phyloP scores from a whole-genome alignment of 1,139 yeast species.

The Scheffersomyces segobiensis region DNA sequence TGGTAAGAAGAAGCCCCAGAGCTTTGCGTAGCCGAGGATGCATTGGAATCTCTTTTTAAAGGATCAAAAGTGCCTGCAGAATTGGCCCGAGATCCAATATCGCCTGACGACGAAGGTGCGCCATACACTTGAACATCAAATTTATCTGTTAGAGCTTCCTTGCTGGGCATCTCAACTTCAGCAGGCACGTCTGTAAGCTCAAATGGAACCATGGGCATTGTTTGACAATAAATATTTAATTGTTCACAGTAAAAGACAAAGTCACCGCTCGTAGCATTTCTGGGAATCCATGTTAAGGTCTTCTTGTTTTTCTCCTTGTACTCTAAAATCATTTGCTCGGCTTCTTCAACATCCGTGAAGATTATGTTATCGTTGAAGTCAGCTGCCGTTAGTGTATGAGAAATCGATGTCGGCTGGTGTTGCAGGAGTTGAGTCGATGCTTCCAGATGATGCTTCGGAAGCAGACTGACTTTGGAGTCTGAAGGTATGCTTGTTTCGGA shows the following conservation, averaged over 20 bases:
- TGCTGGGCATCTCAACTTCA: constrained; percentile 31
- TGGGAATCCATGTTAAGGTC: constrained; percentile 52
- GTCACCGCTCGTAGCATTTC: constrained; percentile 55
- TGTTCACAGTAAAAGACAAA: constrained; percentile 60
- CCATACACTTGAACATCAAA: constrained; percentile 15
- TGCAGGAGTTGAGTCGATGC: constrained; percentile 7
- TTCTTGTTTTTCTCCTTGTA: constrained; percentile 28
- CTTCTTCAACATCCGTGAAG: constrained; percentile 32
- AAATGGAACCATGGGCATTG: constrained; percentile 47
- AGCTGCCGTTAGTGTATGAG: constrained; percentile 9
- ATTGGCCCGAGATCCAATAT: constrained; percentile 8
- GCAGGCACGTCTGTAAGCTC: constrained; percentile 17
- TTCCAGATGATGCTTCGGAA: neutral
- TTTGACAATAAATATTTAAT: constrained; percentile 56
- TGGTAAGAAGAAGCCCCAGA: constrained; percentile 36
- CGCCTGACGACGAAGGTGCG: neutral
- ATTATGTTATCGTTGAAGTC: constrained; percentile 13
- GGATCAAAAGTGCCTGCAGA: constrained; percentile 23
- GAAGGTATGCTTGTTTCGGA: constrained; percentile 34
- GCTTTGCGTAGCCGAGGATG: constrained; percentile 31
- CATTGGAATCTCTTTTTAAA: constrained; percentile 42
- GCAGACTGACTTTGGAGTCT: constrained; percentile 8
- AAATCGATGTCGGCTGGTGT: constrained; percentile 6
- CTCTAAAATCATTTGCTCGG: constrained; percentile 37
- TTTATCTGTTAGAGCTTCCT: constrained; percentile 24